A percentile compares a stretch with the other conserved stretches of the same genome.
phyloP scores from a whole-genome alignment of 202 grass and related monocot genomes.

The Panicum hallii region DNA sequence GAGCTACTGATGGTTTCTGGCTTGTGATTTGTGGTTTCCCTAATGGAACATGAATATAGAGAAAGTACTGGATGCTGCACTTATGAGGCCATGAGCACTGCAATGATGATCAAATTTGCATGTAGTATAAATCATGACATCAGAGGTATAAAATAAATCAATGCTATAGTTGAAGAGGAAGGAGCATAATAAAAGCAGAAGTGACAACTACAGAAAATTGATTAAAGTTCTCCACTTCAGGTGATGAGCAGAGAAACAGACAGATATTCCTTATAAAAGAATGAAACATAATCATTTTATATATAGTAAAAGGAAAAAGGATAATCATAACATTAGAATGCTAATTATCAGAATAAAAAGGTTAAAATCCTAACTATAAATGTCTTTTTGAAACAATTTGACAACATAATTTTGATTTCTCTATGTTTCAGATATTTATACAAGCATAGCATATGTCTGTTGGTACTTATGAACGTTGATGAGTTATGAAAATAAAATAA shows the following conservation, averaged over 20 bases:
- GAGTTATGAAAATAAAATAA: neutral
- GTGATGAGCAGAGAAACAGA: neutral
- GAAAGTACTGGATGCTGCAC: neutral
- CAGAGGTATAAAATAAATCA: neutral
- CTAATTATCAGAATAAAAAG: neutral
- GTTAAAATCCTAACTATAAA: neutral
- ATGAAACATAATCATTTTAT: neutral
- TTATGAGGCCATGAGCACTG: neutral
- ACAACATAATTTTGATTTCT: neutral
- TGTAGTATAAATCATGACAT: neutral
- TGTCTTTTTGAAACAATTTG: neutral
- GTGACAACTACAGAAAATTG: neutral
- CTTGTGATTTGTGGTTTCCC: neutral
- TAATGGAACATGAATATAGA: neutral
- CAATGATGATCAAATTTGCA: neutral
- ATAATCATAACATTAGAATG: constrained; percentile 1
- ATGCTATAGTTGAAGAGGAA: neutral
- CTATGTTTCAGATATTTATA: neutral
- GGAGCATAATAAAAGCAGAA: neutral
- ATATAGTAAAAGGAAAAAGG: neutral
- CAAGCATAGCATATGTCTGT: neutral
- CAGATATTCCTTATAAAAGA: neutral
- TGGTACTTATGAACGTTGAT: too few species aligned
- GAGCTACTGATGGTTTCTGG: neutral
- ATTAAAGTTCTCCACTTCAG: neutral